phyloP scores from a whole-genome alignment of 2,329 filamentous ascomycete species.

The Beauveria caledonica region DNA sequence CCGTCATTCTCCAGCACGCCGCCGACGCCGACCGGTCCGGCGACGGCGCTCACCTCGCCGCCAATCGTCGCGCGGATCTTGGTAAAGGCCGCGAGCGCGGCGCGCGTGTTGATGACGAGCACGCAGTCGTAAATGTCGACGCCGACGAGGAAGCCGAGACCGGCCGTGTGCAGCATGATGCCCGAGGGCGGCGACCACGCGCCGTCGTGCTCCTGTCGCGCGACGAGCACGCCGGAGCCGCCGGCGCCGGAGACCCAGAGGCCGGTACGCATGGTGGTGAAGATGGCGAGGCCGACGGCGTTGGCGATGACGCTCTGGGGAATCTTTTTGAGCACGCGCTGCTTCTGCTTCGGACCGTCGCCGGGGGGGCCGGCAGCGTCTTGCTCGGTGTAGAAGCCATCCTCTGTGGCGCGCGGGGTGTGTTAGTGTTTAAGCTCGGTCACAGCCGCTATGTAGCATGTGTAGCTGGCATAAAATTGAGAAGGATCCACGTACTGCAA shows the following conservation, averaged over 20 bases:
- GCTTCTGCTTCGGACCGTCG: constrained; percentile 32
- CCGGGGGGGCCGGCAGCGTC: constrained; percentile 15
- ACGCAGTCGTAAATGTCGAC: constrained; percentile 88
- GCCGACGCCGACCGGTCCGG: constrained; percentile 61
- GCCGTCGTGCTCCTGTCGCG: constrained; percentile 49
- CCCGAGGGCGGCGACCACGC: constrained; percentile 75
- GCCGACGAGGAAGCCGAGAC: constrained; percentile 71
- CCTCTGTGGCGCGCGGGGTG: constrained; percentile 28
- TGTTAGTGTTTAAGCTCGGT: neutral
- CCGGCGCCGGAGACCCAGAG: constrained; percentile 59
- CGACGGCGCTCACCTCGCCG: constrained; percentile 68
- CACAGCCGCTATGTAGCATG: no score
- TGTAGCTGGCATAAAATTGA: no score
- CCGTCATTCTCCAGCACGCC: constrained; percentile 57
- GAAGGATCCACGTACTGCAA: constrained; percentile 53
- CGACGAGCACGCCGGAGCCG: constrained; percentile 57
- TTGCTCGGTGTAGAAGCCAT: constrained; percentile 41
- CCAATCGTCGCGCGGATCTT: constrained; percentile 68
- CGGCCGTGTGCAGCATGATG: constrained; percentile 73
- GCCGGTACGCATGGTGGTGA: constrained; percentile 61
- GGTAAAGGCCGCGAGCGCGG: constrained; percentile 70
- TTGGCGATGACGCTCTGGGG: constrained; percentile 53
- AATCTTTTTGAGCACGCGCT: constrained; percentile 43
- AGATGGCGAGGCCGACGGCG: constrained; percentile 62
- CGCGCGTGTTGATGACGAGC: constrained; percentile 71